Base-by-base conservation (phyloP, 768 basidiomycete species). In the Paxillus involutus region DNA sequence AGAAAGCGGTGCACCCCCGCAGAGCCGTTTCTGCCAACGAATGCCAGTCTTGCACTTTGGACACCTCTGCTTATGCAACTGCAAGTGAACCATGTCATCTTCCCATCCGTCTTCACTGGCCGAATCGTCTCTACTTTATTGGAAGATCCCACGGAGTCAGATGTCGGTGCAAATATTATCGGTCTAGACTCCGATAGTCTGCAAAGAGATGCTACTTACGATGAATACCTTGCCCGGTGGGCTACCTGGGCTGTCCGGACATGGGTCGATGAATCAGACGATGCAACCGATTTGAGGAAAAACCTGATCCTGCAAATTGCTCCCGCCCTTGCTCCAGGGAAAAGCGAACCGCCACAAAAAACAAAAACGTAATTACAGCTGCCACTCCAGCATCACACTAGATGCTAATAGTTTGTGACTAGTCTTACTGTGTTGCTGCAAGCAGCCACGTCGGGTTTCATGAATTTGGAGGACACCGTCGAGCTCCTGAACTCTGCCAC, bases 191-290 rank as follows among this genome's bases (percentile, higher is more conserved):
- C 40, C 47, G 55, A 59, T 45, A 56, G 35, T 46, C 58, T 59
- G 19, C 63, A 63, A 36, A 56, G 40, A 30, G 80, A 80, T 62
- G 49, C 66, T 7, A 75, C 82, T 1, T 84, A 84, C 62, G 75
- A 78, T 42, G 69, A 76, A 51, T 87, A 84, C 59, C 71, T 91
- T 10, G 84, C 86, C 11, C 80, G 82, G 49, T 93, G 91, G 91
- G 80, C 72, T 4, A 71, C 75, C 19, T 92, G 90, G 89, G 73
- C 75, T 30, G 65, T 80, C 24, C 74, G 78, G 36, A 71, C 63
- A 12, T 78, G 72, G 71, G 69, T 70, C 9, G 62, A 56, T 16
- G 66, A 65, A 19, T 54, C 70, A 11, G 63, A 67, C 30, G 58
- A 63, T 13, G 78, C 76, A 26, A 59, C 60, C 14, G 74, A 81